These are phyloP conservation scores for Phytophthora hibernalis DNA, from an alignment of 352 stramenopile species.

Conservation along the genomic window DNA sequence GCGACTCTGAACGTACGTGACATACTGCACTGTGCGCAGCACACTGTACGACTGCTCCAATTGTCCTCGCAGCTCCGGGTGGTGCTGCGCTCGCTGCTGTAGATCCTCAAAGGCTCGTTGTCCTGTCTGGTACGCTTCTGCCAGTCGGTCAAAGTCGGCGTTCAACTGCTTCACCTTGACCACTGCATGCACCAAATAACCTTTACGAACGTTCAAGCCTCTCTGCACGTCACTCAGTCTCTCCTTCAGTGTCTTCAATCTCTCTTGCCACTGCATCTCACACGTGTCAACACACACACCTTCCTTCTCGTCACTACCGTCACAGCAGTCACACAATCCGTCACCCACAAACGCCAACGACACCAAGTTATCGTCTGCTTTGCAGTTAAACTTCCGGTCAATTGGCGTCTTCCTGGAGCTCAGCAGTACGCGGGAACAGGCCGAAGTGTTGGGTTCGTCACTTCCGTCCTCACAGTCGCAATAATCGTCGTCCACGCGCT, in stretches of 20 bases:
- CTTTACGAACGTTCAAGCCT: conserved; percentile 28
- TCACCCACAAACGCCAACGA: conserved; percentile 84
- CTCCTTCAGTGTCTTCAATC: conserved; percentile 28
- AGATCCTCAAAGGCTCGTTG: conserved; percentile 39
- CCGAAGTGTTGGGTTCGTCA: conserved; percentile 91
- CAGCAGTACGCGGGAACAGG: conserved; percentile 60
- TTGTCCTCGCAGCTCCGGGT: conserved; percentile 40
- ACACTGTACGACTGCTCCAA: conserved; percentile 60
- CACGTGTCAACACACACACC: conserved; percentile 58
- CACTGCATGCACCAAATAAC: conserved; percentile 34
- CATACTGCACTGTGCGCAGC: conserved; percentile 54
- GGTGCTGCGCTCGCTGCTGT: conserved; percentile 32
- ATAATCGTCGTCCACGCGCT: conserved; percentile 92
- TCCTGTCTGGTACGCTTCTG: conserved; percentile 28
- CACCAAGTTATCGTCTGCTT: conserved; percentile 39
- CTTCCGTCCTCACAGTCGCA: conserved; percentile 93
- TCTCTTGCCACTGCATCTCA: conserved; percentile 19
- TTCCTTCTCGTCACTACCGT: conserved; percentile 93
- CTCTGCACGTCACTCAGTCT: conserved; percentile 33
- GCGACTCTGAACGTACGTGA: conserved; percentile 58
- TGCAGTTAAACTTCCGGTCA: conserved; percentile 48
- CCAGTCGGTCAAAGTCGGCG: conserved; percentile 39
- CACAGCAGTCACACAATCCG: conserved; percentile 98
- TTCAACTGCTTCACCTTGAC: conserved; percentile 37
- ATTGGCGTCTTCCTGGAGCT: conserved; percentile 10